Evolutionary conservation across 768 basidiomycete species (phyloP), one percentile per base, ranked within the genome.

Genomic region (Mycena indigotica): DNA sequence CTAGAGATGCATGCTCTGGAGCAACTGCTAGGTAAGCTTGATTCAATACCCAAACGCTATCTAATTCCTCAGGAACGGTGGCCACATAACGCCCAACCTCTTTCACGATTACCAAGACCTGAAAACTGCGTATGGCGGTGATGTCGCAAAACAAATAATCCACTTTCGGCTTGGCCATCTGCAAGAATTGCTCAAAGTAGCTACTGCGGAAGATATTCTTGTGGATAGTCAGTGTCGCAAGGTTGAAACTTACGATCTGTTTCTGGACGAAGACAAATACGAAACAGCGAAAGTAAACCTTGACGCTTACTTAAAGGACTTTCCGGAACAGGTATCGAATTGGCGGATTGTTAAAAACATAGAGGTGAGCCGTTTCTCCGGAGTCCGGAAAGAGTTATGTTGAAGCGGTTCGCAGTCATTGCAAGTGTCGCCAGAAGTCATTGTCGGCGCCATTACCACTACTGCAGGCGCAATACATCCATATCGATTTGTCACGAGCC

Each of bases 401-500:
- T n/a, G n/a, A n/a, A n/a, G n/a, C n/a, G n/a, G n/a, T n/a, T n/a
- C 19, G 12, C 55, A 88, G 88, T 73, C 69, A 57, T 76, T 81
- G 23, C 77, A 79, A 63, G 68, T 89, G 4, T 75, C 82, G 0
- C 66, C 71, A 8, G 65, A 74, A 0, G 75, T 76, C 3, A 67
- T 76, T 1, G 88, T 85, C 0, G 81, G 80, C 56, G 46, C 6
- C n/a, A 75, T 89, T 39, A 64, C 72, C 16, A 82, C 80, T 24
- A 70, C 69, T 0, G 88, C 82, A 2, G 87, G 85, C 2, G 83
- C 88, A 0, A 70, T 85, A 26, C 86, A 89, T 58, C 84, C 88
- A 1, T 90, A 90, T 66, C 83, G 85, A n/a, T 75, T 87, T 38
- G 83, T 89, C 13, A 87, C 86, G 2, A 77, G 78, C 4, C 75